Base-by-base conservation (phyloP, 2,329 filamentous ascomycete species). In the Aurifilum marmelostoma region DNA sequence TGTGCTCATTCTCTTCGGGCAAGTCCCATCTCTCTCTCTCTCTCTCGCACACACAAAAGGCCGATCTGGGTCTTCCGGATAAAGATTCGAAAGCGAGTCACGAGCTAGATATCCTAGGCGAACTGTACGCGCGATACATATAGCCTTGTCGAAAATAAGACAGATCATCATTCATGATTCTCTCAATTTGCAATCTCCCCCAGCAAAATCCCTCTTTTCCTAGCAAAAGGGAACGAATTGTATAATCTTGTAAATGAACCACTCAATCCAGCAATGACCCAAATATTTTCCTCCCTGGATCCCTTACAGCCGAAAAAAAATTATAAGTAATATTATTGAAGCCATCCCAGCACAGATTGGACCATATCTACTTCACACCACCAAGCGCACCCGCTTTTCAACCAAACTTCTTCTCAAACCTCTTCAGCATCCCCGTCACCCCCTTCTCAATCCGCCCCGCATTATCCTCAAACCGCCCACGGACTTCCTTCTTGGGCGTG, bases 391-490 rank as follows among this genome's bases (percentile, higher is more conserved):
- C 27, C 3, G 16, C 60, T 9, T 12, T 37, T 77, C 74, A 88
- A 0, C 84, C 85, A 79, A 91, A 89, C 76, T 88, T 91, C 87
- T 92, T 93, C 81, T 94, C 91, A 78, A 94, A 85, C 80, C 90
- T 92, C 85, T 91, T 93, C 73, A 94, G 79, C 83, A 93, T 90
- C 8, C 89, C 88, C 37, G 88, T 86, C 5, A 93, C 86, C 1
- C 90, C 89, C 77, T 88, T 89, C 80, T 94, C 91, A 43, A 93
- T 74, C 74, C 87, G 84, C 37, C 87, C 88, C 0, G 90, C 88
- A 70, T 87, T 85, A 76, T 89, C 87, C 74, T 92, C 91, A 39
- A 93, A 78, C 76, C 84, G 87, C 8, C 79, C 86, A 71, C 80
- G 78, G 3, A 78, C 75, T 67, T 87, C 84, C 67, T 78, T 78